Percentiles rank a stretch among this genome's conserved stretches.
These are phyloP conservation scores for Thozetella sp. DNA, from an alignment of 495 filamentous ascomycete species.

Conservation along the genomic window DNA sequence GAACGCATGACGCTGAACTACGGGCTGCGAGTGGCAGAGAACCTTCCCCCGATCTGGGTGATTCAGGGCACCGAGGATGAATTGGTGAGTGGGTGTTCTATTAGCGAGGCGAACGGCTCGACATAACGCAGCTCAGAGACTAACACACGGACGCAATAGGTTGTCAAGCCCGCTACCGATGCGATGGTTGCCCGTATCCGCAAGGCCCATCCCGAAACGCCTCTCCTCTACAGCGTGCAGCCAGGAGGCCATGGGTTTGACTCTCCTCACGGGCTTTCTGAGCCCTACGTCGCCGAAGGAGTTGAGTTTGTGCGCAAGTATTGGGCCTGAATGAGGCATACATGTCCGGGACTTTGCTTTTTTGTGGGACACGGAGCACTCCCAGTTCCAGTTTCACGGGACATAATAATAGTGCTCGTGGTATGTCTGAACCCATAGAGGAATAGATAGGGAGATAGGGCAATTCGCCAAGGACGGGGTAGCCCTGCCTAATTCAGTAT, in stretches of 20 bases:
- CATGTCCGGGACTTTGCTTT: too few species aligned
- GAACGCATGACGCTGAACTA: conserved; percentile 9
- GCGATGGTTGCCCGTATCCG: conserved; percentile 11
- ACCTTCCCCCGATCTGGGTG: conserved; percentile 15
- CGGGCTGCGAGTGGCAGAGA: conserved; percentile 7
- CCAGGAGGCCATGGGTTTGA: conserved; percentile 17
- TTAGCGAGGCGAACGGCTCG: too few species aligned
- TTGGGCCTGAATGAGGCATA: conserved; percentile 9
- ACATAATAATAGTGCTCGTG: too few species aligned
- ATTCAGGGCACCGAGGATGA: conserved; percentile 16
- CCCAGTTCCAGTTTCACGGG: too few species aligned
- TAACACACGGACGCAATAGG: not conserved
- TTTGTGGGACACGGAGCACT: too few species aligned
- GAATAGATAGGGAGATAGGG: too few species aligned
- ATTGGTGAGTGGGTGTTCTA: conserved; percentile 7
- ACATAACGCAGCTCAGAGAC: too few species aligned
- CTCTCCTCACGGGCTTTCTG: conserved; percentile 1
- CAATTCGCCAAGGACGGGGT: too few species aligned
- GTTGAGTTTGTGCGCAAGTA: conserved; percentile 17
- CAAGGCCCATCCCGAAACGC: conserved; percentile 4
- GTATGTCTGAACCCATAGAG: too few species aligned
- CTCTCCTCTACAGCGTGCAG: conserved; percentile 14
- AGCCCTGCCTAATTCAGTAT: too few species aligned
- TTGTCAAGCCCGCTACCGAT: conserved; percentile 11
- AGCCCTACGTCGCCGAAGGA: conserved; percentile 15